These are phyloP conservation scores for Helicostylum pulchrum DNA, from an alignment of 192 early-diverging fungal genomes.

Conservation along the genomic window DNA sequence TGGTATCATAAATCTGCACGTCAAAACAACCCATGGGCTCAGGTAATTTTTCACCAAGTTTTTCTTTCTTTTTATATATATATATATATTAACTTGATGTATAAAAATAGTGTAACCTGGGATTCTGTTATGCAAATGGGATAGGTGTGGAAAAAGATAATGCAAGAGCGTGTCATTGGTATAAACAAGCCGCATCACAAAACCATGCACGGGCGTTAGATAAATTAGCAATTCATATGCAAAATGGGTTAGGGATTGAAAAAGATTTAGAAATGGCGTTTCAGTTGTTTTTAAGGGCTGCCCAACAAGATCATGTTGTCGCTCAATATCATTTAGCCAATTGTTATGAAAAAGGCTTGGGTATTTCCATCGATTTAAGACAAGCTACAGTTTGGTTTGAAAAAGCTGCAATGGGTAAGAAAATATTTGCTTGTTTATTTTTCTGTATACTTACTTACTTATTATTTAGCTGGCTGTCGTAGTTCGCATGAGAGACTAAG, in stretches of 20 bases:
- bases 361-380: slow-evolving; percentile 22
- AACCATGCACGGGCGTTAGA: slow-evolving; percentile 55
- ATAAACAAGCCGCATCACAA: slow-evolving; percentile 52
- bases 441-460: not conserved
- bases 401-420: slow-evolving; percentile 30
- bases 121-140: slow-evolving; percentile 74
- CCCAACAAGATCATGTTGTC: slow-evolving; percentile 60
- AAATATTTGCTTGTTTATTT: not conserved
- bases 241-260: slow-evolving; percentile 48
- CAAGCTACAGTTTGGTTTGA: slow-evolving; percentile 35
- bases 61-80: too few species aligned
- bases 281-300: slow-evolving; percentile 58
- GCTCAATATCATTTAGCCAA: slow-evolving; percentile 52
- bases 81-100: too few species aligned
- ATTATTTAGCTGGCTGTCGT: slow-evolving; percentile 22
- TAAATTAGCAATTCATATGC: slow-evolving; percentile 51
- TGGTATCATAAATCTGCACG: slow-evolving; percentile 67
- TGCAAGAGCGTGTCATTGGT: slow-evolving; percentile 55
- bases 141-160: slow-evolving; percentile 60
- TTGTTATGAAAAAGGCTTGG: slow-evolving; percentile 46
- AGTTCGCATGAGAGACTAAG: slow-evolving; percentile 32
- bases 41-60: slow-evolving; percentile 23
- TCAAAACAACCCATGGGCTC: slow-evolving; percentile 75
- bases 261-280: slow-evolving; percentile 45
- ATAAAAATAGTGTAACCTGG: slow-evolving; percentile 60